These are phyloP conservation scores for Penicillium sclerotigenum DNA, from an alignment of 2,329 filamentous ascomycete genomes.

Conservation along the genomic window DNA sequence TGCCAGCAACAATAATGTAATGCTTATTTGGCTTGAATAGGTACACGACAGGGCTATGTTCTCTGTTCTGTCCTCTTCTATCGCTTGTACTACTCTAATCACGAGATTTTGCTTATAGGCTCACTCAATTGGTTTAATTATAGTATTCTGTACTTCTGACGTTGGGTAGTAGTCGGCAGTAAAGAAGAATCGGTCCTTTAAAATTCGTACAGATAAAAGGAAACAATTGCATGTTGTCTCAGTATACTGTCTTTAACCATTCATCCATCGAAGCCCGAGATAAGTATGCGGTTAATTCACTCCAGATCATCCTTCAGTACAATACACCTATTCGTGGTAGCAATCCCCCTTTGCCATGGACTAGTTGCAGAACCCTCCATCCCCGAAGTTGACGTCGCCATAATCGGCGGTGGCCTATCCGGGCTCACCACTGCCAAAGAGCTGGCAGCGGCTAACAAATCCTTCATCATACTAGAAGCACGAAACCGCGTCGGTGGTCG, in stretches of 20 bases:
- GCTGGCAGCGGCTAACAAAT: slow-evolving; percentile 5
- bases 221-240: not conserved
- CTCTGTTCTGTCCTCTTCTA: not conserved
- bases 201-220: not conserved
- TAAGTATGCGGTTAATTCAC: not conserved
- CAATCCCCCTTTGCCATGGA: not conserved
- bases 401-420: slow-evolving; percentile 1
- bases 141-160: not conserved
- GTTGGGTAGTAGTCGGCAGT: not conserved
- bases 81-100: not conserved
- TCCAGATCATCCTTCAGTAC: too few species aligned
- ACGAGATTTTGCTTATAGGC: not conserved
- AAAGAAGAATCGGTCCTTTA: not conserved
- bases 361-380: not conserved
- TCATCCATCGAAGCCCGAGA: not conserved
- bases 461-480: slow-evolving; percentile 16
- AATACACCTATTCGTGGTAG: not conserved
- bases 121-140: not conserved
- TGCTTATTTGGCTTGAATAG: not conserved
- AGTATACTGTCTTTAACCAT: not conserved
- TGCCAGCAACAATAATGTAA: not conserved
- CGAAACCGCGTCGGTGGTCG: slow-evolving; percentile 21
- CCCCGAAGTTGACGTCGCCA: not conserved
- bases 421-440: slow-evolving; percentile 6
- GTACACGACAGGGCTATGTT: not conserved